A percentile compares a stretch with the other conserved stretches of the same genome.
Conservation (phyloP, 1,139 yeast species). For the Yamadazyma mexicana region DNA sequence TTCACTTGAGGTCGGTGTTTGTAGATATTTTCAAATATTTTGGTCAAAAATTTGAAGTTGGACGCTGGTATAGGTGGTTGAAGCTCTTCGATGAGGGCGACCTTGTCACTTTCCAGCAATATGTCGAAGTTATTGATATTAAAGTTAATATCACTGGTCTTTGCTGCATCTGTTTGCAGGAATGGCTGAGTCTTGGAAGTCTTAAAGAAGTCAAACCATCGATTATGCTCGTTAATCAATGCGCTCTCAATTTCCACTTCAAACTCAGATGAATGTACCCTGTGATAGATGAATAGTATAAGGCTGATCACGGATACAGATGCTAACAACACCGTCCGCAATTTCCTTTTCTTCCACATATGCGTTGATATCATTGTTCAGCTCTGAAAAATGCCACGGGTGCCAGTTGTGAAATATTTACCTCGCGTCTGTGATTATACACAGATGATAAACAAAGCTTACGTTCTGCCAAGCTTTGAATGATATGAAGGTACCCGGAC, state of each 20-base stretch:
- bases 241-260: constrained; percentile 12
- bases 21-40: constrained; percentile 36
- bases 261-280: constrained; percentile 9
- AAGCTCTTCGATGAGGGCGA: constrained; percentile 9
- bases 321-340: constrained; percentile 3
- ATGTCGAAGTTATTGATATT: constrained; percentile 16
- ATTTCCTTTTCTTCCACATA: constrained; percentile 2
- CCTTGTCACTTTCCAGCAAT: constrained; percentile 8
- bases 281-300: constrained; percentile 2
- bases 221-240: constrained; percentile 6
- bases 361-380: not conserved
- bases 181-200: constrained; percentile 14
- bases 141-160: constrained; percentile 12
- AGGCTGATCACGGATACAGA: constrained; percentile 3
- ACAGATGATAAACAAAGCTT: too few species aligned
- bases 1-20: constrained; percentile 38
- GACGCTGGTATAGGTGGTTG: constrained; percentile 7
- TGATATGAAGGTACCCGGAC: too few species aligned
- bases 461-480: too few species aligned
- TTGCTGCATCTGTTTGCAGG: constrained; percentile 17
- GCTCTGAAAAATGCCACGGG: not conserved
- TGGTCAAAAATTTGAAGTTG: constrained; percentile 25
- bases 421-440: too few species aligned
- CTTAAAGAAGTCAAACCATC: constrained; percentile 2
- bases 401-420: too few species aligned